Percentiles rank a stretch among this genome's conserved stretches.
Evolutionary conservation across 1,284 basidiomycete genomes (phyloP).

Genomic region (Cryptococcus wingfieldii): DNA sequence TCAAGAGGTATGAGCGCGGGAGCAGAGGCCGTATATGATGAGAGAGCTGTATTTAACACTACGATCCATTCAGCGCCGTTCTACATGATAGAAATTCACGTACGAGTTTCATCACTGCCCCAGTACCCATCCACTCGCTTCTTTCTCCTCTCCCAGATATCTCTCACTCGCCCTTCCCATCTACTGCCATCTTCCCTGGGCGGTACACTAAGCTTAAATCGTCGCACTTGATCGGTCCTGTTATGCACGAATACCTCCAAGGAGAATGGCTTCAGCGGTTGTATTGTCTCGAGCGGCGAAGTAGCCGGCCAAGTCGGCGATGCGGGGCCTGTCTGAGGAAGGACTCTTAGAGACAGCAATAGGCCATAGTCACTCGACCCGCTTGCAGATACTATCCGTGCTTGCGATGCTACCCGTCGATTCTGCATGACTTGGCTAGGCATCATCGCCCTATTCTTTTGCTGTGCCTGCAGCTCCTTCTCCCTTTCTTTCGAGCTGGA

Average conservation of each 20-base stretch:
- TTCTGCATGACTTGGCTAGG: constrained; percentile 19
- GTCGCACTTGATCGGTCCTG: constrained; percentile 66
- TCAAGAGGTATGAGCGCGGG: constrained; percentile 69
- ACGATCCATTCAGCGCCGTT: constrained; percentile 1
- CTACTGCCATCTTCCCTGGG: constrained; percentile 47
- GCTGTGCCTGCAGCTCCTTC: not conserved
- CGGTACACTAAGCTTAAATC: constrained; percentile 72
- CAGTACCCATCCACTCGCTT: constrained; percentile 12
- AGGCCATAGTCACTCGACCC: constrained; percentile 43
- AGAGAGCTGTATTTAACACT: constrained; percentile 32
- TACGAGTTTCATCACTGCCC: not conserved
- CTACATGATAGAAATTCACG: not conserved
- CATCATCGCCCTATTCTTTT: constrained; percentile 12
- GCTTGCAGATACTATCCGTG: not conserved
- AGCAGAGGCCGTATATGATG: constrained; percentile 22
- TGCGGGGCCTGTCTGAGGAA: constrained; percentile 38
- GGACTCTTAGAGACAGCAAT: constrained; percentile 68
- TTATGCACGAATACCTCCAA: constrained; percentile 87
- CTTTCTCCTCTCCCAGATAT: constrained; percentile 21
- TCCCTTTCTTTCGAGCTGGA: constrained; percentile 14
- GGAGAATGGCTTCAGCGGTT: constrained; percentile 68
- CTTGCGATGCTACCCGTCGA: not conserved
- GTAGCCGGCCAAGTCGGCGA: constrained; percentile 12
- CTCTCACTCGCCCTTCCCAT: constrained; percentile 24
- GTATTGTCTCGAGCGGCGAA: constrained; percentile 45